Evolutionary conservation across 495 filamentous ascomycete species (phyloP).

Genomic region (Symbiotaphrina buchneri): DNA sequence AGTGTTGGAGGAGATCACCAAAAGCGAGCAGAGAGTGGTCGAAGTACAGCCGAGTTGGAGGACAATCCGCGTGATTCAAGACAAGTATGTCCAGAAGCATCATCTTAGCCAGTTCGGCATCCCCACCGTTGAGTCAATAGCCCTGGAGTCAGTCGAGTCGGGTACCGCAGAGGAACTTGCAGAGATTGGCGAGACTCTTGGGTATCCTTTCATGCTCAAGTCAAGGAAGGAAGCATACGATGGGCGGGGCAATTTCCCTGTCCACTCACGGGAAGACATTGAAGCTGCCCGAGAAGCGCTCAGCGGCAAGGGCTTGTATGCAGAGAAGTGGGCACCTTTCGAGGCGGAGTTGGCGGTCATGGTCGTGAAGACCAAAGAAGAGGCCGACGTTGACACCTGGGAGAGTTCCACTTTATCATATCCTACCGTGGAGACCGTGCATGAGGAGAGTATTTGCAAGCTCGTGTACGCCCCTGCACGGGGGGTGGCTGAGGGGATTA

Average conservation of each 20-base stretch:
- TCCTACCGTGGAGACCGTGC: conserved; percentile 81
- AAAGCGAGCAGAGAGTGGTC: conserved; percentile 18
- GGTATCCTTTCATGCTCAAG: conserved; percentile 90
- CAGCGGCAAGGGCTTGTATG: conserved; percentile 54
- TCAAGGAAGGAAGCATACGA: conserved; percentile 85
- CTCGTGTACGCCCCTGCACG: conserved; percentile 74
- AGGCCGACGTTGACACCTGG: conserved; percentile 6
- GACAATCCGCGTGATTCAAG: conserved; percentile 81
- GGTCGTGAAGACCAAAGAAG: conserved; percentile 74
- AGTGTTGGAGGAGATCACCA: conserved; percentile 22
- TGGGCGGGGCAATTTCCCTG: conserved; percentile 73
- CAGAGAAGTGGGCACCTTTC: conserved; percentile 80
- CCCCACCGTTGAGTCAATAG: conserved; percentile 44
- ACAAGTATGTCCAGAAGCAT: conserved; percentile 86
- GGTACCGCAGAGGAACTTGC: conserved; percentile 33
- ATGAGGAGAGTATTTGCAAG: conserved; percentile 91
- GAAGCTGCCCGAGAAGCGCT: conserved; percentile 42
- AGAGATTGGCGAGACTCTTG: conserved; percentile 37
- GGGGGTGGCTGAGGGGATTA: conserved; percentile 34
- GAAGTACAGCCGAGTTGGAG: conserved; percentile 71
- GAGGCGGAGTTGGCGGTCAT: conserved; percentile 78
- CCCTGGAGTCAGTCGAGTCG: conserved; percentile 28
- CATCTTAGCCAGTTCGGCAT: conserved; percentile 45
- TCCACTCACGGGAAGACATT: conserved; percentile 45
- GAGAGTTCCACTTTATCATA: conserved; percentile 37